Evolutionary conservation across 345 rosid genomes (phyloP), one percentile per base, ranked within the genome.

Genomic region (Lepidium sativum): DNA sequence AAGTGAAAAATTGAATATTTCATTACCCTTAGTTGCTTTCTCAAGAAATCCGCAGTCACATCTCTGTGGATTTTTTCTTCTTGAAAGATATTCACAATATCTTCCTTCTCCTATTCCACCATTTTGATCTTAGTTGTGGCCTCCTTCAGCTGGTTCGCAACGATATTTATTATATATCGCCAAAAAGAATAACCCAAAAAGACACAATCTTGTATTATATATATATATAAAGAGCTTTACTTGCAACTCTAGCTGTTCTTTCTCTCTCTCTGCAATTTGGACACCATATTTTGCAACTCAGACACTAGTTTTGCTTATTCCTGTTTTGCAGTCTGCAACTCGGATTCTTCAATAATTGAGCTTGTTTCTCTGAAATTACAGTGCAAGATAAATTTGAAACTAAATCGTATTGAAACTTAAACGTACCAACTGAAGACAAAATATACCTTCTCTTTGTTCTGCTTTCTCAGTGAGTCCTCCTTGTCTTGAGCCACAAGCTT

Each of bases 51-150:
- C 73, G 77, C 85, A 25, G 20, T 29, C 9, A 38, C 47, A 9
- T 74, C 73, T 57, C 61, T 58, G n/a, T 42, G 45, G n/a, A 2
- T 44, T 74, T 73, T 72, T 65, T 86, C 85, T 12, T 72, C 77
- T 29, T 43, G 74, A 9, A 79, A 16, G 23, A 73, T 38, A 11
- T 50, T 11, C 51, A 14, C 29, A 73, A 27, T 7, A 27, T 27
- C 57, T 13, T 25, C 9, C 0, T 1, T 12, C 18, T 53, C 70
- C 8, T 47, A 65, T 1, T 80, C 73, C 38, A 73, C 20, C 4
- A 48, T 34, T 33, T 44, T 41, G 7, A 10, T 66, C 68, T 33
- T 65, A 38, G 12, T 18, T 31, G 52, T n/a, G 8, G 52, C 38
- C 51, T 75, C 70, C 23, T 61, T 39, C 12, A 81, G 74, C 84